A percentile compares a stretch with the other conserved stretches of the same genome.
Conservation (phyloP, 2,329 filamentous ascomycete genomes). For the Arachnopeziza araneosa region DNA sequence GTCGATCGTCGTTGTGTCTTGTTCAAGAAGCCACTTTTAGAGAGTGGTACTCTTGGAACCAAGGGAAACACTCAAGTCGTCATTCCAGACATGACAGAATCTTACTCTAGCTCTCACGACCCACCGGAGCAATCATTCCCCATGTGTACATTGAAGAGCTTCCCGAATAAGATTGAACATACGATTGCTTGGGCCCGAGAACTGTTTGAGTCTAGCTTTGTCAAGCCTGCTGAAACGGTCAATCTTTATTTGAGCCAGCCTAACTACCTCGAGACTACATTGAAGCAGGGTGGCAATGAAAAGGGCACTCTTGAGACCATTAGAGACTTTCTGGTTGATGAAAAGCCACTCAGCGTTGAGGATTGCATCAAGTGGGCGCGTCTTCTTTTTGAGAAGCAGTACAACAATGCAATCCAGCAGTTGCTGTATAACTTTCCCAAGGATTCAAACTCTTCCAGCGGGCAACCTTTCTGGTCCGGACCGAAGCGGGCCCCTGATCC, state of each 20-base stretch:
- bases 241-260: conserved; percentile 91
- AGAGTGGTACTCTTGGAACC: conserved; percentile 96
- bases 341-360: conserved; percentile 87
- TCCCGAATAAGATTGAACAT: conserved; percentile 97
- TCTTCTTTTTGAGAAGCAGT: conserved; percentile 90
- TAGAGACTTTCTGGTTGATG: conserved; percentile 82
- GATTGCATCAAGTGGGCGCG: conserved; percentile 97
- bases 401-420: conserved; percentile 94
- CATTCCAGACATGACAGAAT: conserved; percentile 85
- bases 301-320: conserved; percentile 89
- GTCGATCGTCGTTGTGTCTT: conserved; percentile 95
- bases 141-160: conserved; percentile 95
- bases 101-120: conserved; percentile 95
- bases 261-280: conserved; percentile 77
- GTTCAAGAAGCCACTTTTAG: conserved; percentile 93
- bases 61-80: conserved; percentile 99
- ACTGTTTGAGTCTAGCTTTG: conserved; percentile 89
- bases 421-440: conserved; percentile 96
- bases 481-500: conserved; percentile 94
- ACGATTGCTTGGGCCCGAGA: conserved; percentile 98
- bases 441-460: conserved; percentile 80
- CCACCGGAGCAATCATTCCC: conserved; percentile 98
- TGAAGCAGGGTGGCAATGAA: conserved; percentile 93
- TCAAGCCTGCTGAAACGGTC: conserved; percentile 87
- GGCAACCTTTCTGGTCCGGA: conserved; percentile 94